Base-by-base conservation (phyloP, 768 basidiomycete species). In the Phylloporus sp. region DNA sequence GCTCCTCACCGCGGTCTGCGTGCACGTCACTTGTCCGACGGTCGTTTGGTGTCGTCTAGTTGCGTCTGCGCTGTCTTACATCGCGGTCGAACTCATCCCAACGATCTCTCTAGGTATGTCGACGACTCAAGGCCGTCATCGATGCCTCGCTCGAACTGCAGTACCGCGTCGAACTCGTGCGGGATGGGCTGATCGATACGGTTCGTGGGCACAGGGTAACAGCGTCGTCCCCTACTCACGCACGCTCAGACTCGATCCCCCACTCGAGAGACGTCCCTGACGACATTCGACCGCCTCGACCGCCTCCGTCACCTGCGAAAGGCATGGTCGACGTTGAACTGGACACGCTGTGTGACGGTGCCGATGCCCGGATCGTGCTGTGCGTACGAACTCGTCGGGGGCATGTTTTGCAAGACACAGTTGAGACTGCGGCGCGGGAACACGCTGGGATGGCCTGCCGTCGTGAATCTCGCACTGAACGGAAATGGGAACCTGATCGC, bases 311-410 rank as follows among this genome's bases (percentile, higher is more conserved):
- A 58, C 17, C 62, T 72, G 1, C 67, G 74, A 3, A 37, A 31
- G 0, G 56, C 69, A 0, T 76, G 76, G 75, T 29, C 53, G 1
- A 54, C 51, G 15, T 54, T 71, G 11, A 52, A 48, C 13, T 69
- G 69, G 64, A 50, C 44, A 6, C 46, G 48, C 0, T 53, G 50
- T 11, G 47, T 53, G 1, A 38, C 49, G 0, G 57, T 73, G 0
- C 60, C 64, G 6, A 57, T 71, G 28, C 58, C 68, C 0, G 74
- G 68, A 0, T 50, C 56, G 3, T 75, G 73, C 44, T 66, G 66
- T 37, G 78, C 79, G 5, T 84, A 84, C 55, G 81, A 84, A 49
- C 69, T 84, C 49, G 81, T 82, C 5, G 76, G 70, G 0, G 82
- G 82, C 0, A 58, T 80, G 0, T 82, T 82, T 58, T 77, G 72